Evolutionary conservation across 2,329 filamentous ascomycete genomes (phyloP).

Genomic region (Davidsoniella virescens): DNA sequence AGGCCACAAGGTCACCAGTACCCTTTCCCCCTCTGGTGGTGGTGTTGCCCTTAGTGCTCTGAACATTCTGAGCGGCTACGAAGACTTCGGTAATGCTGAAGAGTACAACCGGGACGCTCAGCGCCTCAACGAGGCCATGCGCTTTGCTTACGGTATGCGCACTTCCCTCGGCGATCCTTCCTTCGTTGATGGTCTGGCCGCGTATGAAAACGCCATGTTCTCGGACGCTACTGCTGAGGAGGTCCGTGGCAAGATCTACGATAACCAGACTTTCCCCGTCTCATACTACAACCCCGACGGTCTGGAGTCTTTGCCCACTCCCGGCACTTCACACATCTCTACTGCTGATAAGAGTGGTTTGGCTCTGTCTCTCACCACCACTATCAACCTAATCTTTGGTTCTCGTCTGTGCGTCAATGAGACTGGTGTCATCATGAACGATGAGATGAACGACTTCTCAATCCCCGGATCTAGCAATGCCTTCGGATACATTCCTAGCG

Average conservation of each 20-base stretch:
- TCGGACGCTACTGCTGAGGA: constrained; percentile 42
- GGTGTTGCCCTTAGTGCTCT: constrained; percentile 54
- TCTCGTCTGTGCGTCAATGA: constrained; percentile 62
- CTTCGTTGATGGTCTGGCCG: constrained; percentile 45
- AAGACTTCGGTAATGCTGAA: constrained; percentile 40
- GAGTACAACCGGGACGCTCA: constrained; percentile 51
- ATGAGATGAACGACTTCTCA: constrained; percentile 67
- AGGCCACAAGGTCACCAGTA: constrained; percentile 51
- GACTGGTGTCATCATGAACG: constrained; percentile 62
- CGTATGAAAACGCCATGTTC: constrained; percentile 47
- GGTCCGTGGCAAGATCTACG: constrained; percentile 29
- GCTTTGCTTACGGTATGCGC: constrained; percentile 65
- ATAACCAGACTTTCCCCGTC: constrained; percentile 23
- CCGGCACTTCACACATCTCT: constrained; percentile 52
- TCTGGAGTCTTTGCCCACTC: constrained; percentile 38
- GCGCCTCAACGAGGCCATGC: constrained; percentile 65
- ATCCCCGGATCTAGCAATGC: constrained; percentile 63
- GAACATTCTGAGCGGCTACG: constrained; percentile 60
- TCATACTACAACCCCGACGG: constrained; percentile 30
- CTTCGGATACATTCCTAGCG: constrained; percentile 70
- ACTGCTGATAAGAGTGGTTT: constrained; percentile 54
- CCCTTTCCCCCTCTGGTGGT: constrained; percentile 58
- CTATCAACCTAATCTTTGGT: constrained; percentile 67
- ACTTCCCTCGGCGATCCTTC: constrained; percentile 59
- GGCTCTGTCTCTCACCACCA: constrained; percentile 63